Percentiles rank a stretch among this genome's conserved stretches.
These are phyloP conservation scores for Arthrobotrys musiformis DNA, from an alignment of 2,329 filamentous ascomycete genomes.

Conservation along the genomic window DNA sequence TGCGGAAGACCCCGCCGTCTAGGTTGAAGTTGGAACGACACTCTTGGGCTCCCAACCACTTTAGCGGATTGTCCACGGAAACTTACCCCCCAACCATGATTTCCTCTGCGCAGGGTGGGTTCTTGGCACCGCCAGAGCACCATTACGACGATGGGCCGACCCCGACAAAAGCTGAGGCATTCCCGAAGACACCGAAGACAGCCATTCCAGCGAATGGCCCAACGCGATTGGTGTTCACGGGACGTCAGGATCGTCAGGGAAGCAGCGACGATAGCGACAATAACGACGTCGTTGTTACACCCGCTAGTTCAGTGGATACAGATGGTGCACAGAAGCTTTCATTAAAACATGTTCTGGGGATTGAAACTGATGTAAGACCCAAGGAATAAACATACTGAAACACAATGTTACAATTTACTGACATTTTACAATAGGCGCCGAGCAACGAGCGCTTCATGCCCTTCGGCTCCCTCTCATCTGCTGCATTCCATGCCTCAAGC, in stretches of 20 bases:
- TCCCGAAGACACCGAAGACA: conserved; percentile 49
- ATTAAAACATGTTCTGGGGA: conserved; percentile 50
- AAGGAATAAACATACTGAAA: not conserved
- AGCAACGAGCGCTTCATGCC: conserved; percentile 51
- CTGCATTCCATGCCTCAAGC: conserved; percentile 51
- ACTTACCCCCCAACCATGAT: conserved; percentile 11
- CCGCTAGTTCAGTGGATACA: conserved; percentile 52
- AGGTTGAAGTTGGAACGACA: conserved; percentile 51
- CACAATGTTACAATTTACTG: not conserved
- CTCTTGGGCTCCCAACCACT: conserved; percentile 51
- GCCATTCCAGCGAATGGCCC: conserved; percentile 40
- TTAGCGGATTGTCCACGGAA: conserved; percentile 33
- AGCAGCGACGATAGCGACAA: conserved; percentile 55
- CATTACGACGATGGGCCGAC: conserved; percentile 54
- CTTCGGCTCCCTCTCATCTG: conserved; percentile 49
- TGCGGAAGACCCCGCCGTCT: conserved; percentile 50
- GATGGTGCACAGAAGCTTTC: conserved; percentile 53
- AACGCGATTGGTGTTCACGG: conserved; percentile 45
- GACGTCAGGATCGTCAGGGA: conserved; percentile 42
- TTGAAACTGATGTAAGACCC: conserved; percentile 51
- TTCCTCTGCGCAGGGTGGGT: conserved; percentile 16
- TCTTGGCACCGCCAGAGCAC: conserved; percentile 40
- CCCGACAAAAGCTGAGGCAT: conserved; percentile 52
- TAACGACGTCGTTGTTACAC: conserved; percentile 47
- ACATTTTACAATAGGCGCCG: conserved; percentile 36